Conservation (phyloP, 164 flowering plant genomes). For the Vitis rotundifolia region DNA sequence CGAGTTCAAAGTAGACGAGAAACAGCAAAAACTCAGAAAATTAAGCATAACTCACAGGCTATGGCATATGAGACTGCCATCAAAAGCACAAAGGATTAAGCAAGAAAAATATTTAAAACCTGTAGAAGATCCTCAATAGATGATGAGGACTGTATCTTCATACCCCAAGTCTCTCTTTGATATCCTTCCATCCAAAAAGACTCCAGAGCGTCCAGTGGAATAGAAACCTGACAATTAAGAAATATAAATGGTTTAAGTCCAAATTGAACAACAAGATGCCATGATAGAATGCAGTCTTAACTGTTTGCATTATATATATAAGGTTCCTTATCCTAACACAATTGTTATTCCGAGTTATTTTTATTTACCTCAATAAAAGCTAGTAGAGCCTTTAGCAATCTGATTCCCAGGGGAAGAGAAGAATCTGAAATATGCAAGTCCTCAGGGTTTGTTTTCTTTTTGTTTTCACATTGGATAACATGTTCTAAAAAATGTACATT, state of each 20-base stretch:
- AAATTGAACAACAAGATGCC: background rate
- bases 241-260: background rate
- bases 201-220: slow-evolving; percentile 73
- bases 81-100: background rate
- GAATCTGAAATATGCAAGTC: slow-evolving; percentile 19
- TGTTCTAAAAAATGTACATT: slow-evolving; percentile 42
- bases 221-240: slow-evolving; percentile 46
- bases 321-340: background rate
- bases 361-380: slow-evolving; percentile 69
- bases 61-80: background rate
- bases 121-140: slow-evolving; percentile 71
- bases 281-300: no score
- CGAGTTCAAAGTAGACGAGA: background rate
- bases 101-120: slow-evolving; percentile 33
- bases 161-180: slow-evolving; percentile 60
- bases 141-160: slow-evolving; percentile 52
- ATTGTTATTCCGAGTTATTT: background rate
- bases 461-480: slow-evolving; percentile 45
- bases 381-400: slow-evolving; percentile 63
- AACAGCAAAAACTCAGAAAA: background rate
- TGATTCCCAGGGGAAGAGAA: slow-evolving; percentile 55
- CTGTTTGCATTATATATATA: no score
- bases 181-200: slow-evolving; percentile 69
- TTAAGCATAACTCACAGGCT: no score
- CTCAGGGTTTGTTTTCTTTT: slow-evolving; percentile 18